A percentile compares a stretch with the other conserved stretches of the same genome.
phyloP scores from a whole-genome alignment of 192 early-diverging fungal species.

The Blastocladiella britannica region DNA sequence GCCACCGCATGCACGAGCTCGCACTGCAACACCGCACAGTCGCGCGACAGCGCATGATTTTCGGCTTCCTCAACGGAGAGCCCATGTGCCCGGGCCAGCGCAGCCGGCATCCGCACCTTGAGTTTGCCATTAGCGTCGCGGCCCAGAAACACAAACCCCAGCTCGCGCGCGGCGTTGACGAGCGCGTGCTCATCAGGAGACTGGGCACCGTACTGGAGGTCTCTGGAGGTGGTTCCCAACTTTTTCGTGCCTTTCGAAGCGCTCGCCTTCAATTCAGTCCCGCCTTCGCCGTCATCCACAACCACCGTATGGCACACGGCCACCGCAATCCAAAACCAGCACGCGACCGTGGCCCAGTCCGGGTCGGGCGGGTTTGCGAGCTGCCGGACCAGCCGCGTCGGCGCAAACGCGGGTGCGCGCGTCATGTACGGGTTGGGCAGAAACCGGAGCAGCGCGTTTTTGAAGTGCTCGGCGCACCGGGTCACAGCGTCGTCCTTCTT shows the following conservation, averaged over 20 bases:
- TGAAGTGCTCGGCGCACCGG: background rate
- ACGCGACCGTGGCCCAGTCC: background rate
- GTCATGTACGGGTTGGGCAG: background rate
- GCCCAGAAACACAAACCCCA: slow-evolving; percentile 54
- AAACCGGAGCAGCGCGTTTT: background rate
- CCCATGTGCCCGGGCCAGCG: no score
- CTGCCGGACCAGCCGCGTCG: no score
- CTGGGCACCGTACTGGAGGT: slow-evolving; percentile 37
- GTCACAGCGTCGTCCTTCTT: no score
- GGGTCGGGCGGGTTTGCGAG: slow-evolving; percentile 39
- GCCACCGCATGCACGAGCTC: slow-evolving; percentile 70
- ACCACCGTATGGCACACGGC: slow-evolving; percentile 91
- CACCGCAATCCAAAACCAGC: slow-evolving; percentile 22
- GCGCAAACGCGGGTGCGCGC: no score
- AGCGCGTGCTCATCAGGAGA: slow-evolving; percentile 68
- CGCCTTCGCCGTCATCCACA: background rate
- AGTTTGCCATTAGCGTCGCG: slow-evolving; percentile 39
- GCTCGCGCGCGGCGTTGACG: slow-evolving; percentile 53
- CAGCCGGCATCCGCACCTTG: slow-evolving; percentile 6
- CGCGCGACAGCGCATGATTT: slow-evolving; percentile 29
- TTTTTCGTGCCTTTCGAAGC: slow-evolving; percentile 21
- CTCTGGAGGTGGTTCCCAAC: slow-evolving; percentile 15
- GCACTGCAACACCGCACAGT: slow-evolving; percentile 51
- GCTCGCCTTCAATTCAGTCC: slow-evolving; percentile 23
- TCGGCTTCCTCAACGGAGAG: no score